phyloP scores from a whole-genome alignment of 2,329 filamentous ascomycete genomes.

The Penicillium sp. region DNA sequence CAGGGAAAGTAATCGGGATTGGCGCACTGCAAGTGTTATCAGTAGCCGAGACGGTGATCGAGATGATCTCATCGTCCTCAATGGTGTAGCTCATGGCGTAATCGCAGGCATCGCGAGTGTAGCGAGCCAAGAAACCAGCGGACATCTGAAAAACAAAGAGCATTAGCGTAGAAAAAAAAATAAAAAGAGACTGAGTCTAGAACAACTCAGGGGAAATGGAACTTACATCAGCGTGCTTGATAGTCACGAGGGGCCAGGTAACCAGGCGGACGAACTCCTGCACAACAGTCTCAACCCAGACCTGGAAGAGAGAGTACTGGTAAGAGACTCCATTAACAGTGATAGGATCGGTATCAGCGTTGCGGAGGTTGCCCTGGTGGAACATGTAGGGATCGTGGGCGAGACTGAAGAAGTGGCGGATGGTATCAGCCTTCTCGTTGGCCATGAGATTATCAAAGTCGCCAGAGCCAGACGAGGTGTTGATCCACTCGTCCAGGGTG shows the following conservation, averaged over 20 bases:
- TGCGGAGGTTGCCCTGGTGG: conserved; percentile 63
- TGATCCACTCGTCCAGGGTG: conserved; percentile 61
- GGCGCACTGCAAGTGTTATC: conserved; percentile 53
- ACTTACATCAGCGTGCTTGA: conserved; percentile 57
- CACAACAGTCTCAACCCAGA: conserved; percentile 57
- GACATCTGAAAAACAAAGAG: no score
- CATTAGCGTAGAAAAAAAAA: no score
- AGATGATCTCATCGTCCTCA: conserved; percentile 47
- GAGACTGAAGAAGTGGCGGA: conserved; percentile 58
- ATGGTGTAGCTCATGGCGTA: conserved; percentile 51
- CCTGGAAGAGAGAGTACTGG: conserved; percentile 56
- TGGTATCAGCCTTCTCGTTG: conserved; percentile 54
- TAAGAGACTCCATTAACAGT: conserved; percentile 51
- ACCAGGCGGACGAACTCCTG: conserved; percentile 56
- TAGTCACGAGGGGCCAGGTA: conserved; percentile 55
- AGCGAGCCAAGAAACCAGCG: conserved; percentile 53
- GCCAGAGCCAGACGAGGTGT: conserved; percentile 58
- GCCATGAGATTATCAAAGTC: conserved; percentile 54
- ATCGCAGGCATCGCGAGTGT: conserved; percentile 54
- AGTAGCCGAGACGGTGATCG: conserved; percentile 51
- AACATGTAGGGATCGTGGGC: conserved; percentile 62
- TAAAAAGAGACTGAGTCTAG: not conserved
- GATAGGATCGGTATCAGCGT: conserved; percentile 48
- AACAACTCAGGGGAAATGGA: not conserved
- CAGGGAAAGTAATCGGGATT: conserved; percentile 58